Evolutionary conservation across 140 eudicot species (phyloP).

Genomic region (Ambrosia hybrid): DNA sequence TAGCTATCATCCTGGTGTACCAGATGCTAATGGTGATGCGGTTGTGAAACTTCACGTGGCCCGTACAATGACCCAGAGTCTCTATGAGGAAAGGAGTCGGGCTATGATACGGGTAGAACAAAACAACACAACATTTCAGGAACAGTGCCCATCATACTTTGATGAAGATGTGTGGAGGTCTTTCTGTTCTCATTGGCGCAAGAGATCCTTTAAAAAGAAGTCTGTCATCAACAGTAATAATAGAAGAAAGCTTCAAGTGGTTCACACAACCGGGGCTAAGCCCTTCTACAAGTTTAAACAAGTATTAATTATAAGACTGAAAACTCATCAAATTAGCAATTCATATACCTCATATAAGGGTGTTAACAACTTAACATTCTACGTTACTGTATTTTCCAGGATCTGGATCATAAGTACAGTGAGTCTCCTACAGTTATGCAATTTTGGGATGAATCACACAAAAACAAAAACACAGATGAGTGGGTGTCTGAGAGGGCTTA

Average conservation of each 20-base stretch:
- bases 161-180: slow-evolving; percentile 7
- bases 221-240: slow-evolving; percentile 6
- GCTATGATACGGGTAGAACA: slow-evolving; percentile 9
- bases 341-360: background rate
- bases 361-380: background rate
- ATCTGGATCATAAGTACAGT: background rate
- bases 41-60: slow-evolving; percentile 23
- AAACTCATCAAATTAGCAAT: too few species aligned
- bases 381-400: slow-evolving; percentile 18
- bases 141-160: slow-evolving; percentile 23
- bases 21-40: slow-evolving; percentile 16
- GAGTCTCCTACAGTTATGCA: slow-evolving; percentile 5
- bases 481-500: slow-evolving; percentile 25
- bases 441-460: slow-evolving; percentile 22
- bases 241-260: slow-evolving; percentile 21
- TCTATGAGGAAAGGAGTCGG: slow-evolving; percentile 20
- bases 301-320: background rate
- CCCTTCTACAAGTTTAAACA: slow-evolving; percentile 10
- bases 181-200: slow-evolving; percentile 23
- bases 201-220: slow-evolving; percentile 13
- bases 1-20: background rate
- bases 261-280: slow-evolving; percentile 29
- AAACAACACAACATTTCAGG: slow-evolving; percentile 11
- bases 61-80: slow-evolving; percentile 28
- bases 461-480: slow-evolving; percentile 11